Base-by-base conservation (phyloP, 768 basidiomycete genomes). In the Phlegmacium glaucopus region DNA sequence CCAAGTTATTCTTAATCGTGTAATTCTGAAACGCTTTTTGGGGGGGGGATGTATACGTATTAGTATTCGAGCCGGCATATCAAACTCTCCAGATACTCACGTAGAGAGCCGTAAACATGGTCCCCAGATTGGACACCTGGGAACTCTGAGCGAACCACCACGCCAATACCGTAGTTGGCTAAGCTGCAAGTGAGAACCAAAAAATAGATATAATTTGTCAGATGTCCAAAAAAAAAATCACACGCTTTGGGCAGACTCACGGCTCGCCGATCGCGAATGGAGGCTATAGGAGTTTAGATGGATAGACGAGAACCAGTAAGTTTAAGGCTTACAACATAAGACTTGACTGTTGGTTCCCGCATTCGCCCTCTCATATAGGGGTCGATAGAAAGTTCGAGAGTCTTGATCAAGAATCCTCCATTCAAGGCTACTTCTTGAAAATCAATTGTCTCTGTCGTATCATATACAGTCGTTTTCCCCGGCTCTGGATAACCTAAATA, bases 361-460 rank as follows among this genome's bases (percentile, higher is more conserved):
- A 80, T 76, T 32, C 57, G 57, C 42, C 59, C 60, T 22, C 71
- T 53, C 61, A 74, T 53, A 48, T 72, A 74, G 1, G 72, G 71
- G 48, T 76, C 75, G 38, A 71, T 55, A 2, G 70, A 68, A 2
- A 77, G 53, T 1, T 66, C 67, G 12, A 82, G 65, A 0, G 70
- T 72, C 61, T 81, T 82, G 49, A 79, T 41, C 10, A 83, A 52
- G 42, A 77, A 57, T 0, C 76, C 76, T 0, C 76, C 74, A 16
- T 76, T 61, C 45, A 79, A 60, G 1, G 71, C 61, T 1, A 68
- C 71, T 27, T 60, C 72, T 12, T 79, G 75, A 15, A 76, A 53
- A 53, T 82, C 80, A 55, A 83, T 80, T 0, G 62, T 70, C 42
- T 70, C 54, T 1, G 62, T 69, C 4, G 47, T 62, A 47, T 80